phyloP scores from a whole-genome alignment of 2,329 filamentous ascomycete species.

The Neofusicoccum sp. region DNA sequence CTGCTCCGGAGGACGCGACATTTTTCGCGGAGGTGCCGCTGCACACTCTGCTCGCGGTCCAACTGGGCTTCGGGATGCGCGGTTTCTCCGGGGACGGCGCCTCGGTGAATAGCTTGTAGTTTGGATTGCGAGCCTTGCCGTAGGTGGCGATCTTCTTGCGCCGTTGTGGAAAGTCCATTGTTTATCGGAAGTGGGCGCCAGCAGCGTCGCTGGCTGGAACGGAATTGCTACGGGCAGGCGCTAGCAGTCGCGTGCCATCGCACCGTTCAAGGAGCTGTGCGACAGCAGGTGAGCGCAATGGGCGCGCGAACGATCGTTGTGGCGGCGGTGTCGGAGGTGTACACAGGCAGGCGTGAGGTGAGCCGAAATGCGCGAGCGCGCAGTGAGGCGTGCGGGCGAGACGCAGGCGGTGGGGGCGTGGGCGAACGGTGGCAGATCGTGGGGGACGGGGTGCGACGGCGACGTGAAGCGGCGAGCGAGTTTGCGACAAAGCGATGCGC shows the following conservation, averaged over 20 bases:
- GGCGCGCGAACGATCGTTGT: neutral
- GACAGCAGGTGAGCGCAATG: neutral
- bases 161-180: conserved; percentile 24
- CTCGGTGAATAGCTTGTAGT: conserved; percentile 25
- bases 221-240: neutral
- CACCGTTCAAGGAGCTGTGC: neutral
- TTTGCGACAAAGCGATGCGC: neutral
- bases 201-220: neutral
- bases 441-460: neutral
- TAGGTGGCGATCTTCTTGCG: conserved; percentile 41
- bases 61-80: conserved; percentile 23
- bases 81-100: conserved; percentile 35
- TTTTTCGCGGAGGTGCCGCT: neutral
- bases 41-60: neutral
- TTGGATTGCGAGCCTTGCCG: conserved; percentile 32
- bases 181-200: conserved; percentile 2
- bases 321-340: neutral
- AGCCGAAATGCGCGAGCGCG: neutral
- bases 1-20: neutral
- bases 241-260: neutral
- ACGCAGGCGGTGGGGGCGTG: neutral
- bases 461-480: neutral
- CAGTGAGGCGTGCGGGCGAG: neutral
- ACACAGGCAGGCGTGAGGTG: neutral
- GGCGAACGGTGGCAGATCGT: neutral